Conservation (phyloP, 768 basidiomycete genomes). For the Phaeotremella fagi region DNA sequence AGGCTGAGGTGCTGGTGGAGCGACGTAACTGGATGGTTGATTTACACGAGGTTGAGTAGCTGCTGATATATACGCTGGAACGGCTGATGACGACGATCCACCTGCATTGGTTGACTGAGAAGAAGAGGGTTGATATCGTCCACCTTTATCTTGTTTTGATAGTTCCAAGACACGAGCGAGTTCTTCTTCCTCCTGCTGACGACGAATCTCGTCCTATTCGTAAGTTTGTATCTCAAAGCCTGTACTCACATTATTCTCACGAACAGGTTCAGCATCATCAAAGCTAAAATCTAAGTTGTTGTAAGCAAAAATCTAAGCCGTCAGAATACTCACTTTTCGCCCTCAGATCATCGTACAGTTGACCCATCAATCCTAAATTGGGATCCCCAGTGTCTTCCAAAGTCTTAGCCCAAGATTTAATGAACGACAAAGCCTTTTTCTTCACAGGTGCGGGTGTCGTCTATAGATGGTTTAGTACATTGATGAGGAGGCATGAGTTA, state of each 20-base stretch:
- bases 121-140: conserved; percentile 51
- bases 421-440: conserved; percentile 62
- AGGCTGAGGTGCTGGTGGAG: conserved; percentile 1
- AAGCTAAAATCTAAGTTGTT: conserved; percentile 25
- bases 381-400: conserved; percentile 65
- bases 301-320: no score
- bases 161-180: conserved; percentile 87
- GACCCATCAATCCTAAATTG: conserved; percentile 81
- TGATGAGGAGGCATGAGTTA: background rate
- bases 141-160: conserved; percentile 87
- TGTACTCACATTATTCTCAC: conserved; percentile 25
- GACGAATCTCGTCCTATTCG: conserved; percentile 63
- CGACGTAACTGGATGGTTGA: background rate
- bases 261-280: conserved; percentile 37
- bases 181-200: conserved; percentile 87
- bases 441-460: conserved; percentile 69
- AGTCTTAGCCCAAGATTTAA: conserved; percentile 78
- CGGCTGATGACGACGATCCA: conserved; percentile 27
- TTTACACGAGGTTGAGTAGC: conserved; percentile 1
- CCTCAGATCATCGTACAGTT: conserved; percentile 75
- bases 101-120: conserved; percentile 1
- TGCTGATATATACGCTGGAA: conserved; percentile 5
- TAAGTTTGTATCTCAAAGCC: conserved; percentile 4
- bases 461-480: background rate
- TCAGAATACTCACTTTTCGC: conserved; percentile 63